phyloP scores from a whole-genome alignment of 768 basidiomycete genomes.

The Leucocoprinus leucothites region DNA sequence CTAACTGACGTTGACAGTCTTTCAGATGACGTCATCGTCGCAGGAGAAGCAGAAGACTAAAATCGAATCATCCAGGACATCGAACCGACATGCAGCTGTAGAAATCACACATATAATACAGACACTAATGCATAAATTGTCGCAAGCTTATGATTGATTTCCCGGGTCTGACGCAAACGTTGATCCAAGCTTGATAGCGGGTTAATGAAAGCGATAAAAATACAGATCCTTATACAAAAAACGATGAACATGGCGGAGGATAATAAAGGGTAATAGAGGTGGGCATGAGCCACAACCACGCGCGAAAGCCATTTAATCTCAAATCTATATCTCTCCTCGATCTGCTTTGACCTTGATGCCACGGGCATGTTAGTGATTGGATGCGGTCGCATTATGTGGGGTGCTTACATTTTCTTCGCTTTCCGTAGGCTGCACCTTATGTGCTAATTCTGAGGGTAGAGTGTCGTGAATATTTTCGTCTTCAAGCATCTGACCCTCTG shows the following conservation, averaged over 20 bases:
- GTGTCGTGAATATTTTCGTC: conserved; percentile 14
- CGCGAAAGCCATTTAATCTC: no score
- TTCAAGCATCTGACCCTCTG: conserved; percentile 18
- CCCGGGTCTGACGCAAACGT: no score
- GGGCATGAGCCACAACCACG: not conserved
- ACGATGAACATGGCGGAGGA: not conserved
- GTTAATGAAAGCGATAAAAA: no score
- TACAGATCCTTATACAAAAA: no score
- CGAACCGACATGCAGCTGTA: not conserved
- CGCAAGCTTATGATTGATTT: no score
- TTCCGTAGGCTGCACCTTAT: conserved; percentile 21
- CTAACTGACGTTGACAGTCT: conserved; percentile 6
- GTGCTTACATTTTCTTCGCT: conserved; percentile 30
- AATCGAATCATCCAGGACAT: conserved; percentile 10
- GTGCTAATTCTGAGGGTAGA: conserved; percentile 11
- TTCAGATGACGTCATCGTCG: conserved; percentile 74
- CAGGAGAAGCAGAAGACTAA: conserved; percentile 70
- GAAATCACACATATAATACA: not conserved
- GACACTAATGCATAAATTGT: conserved; percentile 6
- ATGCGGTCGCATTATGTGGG: not conserved
- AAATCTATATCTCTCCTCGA: conserved; percentile 9
- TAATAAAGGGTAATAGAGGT: not conserved
- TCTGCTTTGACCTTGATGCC: conserved; percentile 15
- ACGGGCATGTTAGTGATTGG: not conserved
- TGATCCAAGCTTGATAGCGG: no score